phyloP scores from a whole-genome alignment of 2,329 filamentous ascomycete genomes.

The Nothopassalora personata region DNA sequence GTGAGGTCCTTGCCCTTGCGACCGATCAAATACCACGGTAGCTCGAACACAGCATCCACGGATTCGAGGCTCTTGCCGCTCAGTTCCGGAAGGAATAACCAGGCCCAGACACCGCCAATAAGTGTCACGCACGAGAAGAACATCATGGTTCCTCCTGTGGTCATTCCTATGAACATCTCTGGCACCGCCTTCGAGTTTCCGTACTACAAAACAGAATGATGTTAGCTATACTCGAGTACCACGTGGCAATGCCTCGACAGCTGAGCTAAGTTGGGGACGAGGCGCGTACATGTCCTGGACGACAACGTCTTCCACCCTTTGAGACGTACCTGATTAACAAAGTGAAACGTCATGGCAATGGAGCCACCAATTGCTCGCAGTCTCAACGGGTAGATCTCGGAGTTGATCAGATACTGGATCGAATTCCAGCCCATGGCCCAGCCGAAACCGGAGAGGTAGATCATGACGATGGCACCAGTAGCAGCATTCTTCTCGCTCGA shows the following conservation, averaged over 20 bases:
- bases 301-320: no score
- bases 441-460: conserved; percentile 57
- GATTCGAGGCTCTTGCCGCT: conserved; percentile 51
- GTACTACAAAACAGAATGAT: conserved; percentile 39
- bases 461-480: conserved; percentile 54
- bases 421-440: conserved; percentile 49
- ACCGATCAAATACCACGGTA: conserved; percentile 75
- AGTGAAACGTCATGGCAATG: conserved; percentile 72
- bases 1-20: conserved; percentile 31
- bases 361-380: conserved; percentile 67
- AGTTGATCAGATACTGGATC: conserved; percentile 68
- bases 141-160: conserved; percentile 66
- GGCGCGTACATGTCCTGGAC: no score
- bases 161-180: conserved; percentile 60
- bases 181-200: conserved; percentile 71
- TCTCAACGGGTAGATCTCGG: conserved; percentile 70
- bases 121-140: conserved; percentile 66
- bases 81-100: conserved; percentile 53
- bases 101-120: conserved; percentile 58
- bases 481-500: conserved; percentile 52
- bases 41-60: conserved; percentile 48
- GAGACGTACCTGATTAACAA: conserved; percentile 48
- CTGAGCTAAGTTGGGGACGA: no score
- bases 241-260: no score
- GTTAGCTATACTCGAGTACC: no score